Base-by-base conservation (phyloP, 495 filamentous ascomycete species). In the Xylaria longipes region DNA sequence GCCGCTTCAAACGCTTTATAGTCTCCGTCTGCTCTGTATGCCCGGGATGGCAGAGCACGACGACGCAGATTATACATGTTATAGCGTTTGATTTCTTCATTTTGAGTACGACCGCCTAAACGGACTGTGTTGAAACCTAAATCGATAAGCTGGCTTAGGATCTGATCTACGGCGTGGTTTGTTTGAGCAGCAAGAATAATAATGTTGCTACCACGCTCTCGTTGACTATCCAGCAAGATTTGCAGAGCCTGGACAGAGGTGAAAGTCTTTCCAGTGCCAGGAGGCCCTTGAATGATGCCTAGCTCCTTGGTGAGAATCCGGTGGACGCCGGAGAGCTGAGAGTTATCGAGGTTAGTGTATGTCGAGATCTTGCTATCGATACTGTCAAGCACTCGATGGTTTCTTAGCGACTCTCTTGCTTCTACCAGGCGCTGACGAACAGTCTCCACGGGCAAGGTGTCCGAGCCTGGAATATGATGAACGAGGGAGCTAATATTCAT, bases 91-190 rank as follows among this genome's bases (percentile, higher is more conserved):
- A 94, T 90, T 20, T 88, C 85, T 15, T 85, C 80, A 68, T 92
- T 91, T 46, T 86, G 77, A 7, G 86, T 91, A n/a, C 93, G 87
- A 7, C 90, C 89, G n/a, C 95, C 95, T 22, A 98, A 82, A 8
- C 95, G 92, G 50, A 95, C 82, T 65, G 95, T 90, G 5, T 90
- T 84, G 1, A 83, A 81, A 63, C 93, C 92, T 63, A 91, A 90
- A 2, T 82, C 69, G 1, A 91, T 84, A 27, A 97, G 81, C 60
- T 91, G 89, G 5, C 81, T 82, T 17, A 99, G 84, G 1, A 98
- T 80, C 75, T 97, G 96, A 74, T 98, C 95, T 0, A 98, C 80
- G 0, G 96, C 95, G 80, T 99, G 94, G 71, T 99, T 99, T 3
- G 95, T 98, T 73, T 98, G 93, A 31, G 93, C 93, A 0, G 94